A percentile compares a stretch with the other conserved stretches of the same genome.
These are phyloP conservation scores for Termitomyces sp. DNA, from an alignment of 1,284 basidiomycete species.

Conservation along the genomic window DNA sequence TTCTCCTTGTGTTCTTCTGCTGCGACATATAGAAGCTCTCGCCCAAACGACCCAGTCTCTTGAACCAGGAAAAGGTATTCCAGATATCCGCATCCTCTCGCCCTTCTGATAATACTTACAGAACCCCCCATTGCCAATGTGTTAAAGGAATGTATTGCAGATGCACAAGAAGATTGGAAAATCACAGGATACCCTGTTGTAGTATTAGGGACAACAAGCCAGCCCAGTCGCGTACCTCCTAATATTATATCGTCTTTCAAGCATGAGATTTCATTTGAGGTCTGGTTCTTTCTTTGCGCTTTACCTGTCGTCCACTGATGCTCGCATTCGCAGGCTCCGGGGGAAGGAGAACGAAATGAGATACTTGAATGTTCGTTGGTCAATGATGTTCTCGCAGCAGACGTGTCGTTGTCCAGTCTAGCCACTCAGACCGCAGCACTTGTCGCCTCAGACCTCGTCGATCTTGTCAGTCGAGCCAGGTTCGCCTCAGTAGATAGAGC, in stretches of 20 bases:
- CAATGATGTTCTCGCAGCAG: conserved; percentile 54
- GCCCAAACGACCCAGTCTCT: conserved; percentile 63
- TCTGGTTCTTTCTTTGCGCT: conserved; percentile 26
- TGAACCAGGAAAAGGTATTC: conserved; percentile 64
- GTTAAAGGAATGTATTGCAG: conserved; percentile 64
- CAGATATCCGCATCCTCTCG: neutral
- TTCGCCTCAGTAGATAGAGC: conserved; percentile 57
- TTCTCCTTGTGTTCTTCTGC: conserved; percentile 81
- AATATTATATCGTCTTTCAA: conserved; percentile 79
- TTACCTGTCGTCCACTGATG: conserved; percentile 8
- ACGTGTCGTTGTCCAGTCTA: conserved; percentile 70
- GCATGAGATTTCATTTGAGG: conserved; percentile 79
- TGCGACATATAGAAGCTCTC: conserved; percentile 85
- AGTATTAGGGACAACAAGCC: conserved; percentile 73
- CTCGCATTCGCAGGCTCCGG: conserved; percentile 58
- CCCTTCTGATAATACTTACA: conserved; percentile 20
- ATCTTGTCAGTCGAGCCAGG: conserved; percentile 65
- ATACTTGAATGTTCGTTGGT: conserved; percentile 55
- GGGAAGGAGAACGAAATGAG: conserved; percentile 66
- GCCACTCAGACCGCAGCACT: conserved; percentile 92
- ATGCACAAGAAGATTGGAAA: conserved; percentile 50
- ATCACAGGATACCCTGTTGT: conserved; percentile 64
- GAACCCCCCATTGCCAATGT: conserved; percentile 60
- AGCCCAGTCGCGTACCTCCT: conserved; percentile 63
- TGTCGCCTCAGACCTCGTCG: conserved; percentile 77